Evolutionary conservation across 1,139 yeast species (phyloP).

Genomic region (Debaryomyces singareniensis): DNA sequence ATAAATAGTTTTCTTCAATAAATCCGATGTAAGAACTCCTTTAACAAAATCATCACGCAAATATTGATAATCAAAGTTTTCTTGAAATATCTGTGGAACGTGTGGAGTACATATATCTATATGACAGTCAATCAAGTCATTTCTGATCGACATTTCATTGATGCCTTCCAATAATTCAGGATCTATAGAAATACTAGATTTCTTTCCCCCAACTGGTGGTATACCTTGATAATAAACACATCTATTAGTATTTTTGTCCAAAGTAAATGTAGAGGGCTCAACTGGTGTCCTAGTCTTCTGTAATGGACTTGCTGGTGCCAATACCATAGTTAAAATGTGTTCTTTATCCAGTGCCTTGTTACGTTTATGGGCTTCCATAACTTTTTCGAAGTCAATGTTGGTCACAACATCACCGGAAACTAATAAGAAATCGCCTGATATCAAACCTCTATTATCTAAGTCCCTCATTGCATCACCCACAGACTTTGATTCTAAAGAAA

Average conservation of each 20-base stretch:
- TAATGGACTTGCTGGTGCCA: constrained; percentile 77
- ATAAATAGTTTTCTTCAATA: constrained; percentile 84
- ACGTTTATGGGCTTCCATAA: constrained; percentile 65
- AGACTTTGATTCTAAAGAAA: constrained; percentile 83
- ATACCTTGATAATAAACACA: constrained; percentile 80
- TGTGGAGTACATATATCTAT: constrained; percentile 93
- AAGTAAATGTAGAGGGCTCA: constrained; percentile 79
- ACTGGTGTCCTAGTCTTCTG: constrained; percentile 76
- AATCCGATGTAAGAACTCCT: constrained; percentile 87
- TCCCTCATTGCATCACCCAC: constrained; percentile 98
- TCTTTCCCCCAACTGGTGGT: constrained; percentile 54
- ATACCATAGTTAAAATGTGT: constrained; percentile 89
- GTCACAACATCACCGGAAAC: constrained; percentile 94
- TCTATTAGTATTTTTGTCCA: constrained; percentile 66
- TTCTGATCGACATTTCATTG: constrained; percentile 73
- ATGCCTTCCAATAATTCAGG: constrained; percentile 77
- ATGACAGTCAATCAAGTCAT: constrained; percentile 92
- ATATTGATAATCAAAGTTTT: constrained; percentile 88
- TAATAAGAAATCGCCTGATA: constrained; percentile 81
- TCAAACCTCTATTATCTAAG: constrained; percentile 81
- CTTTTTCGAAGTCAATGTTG: constrained; percentile 73
- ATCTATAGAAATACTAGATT: constrained; percentile 61
- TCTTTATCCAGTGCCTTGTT: constrained; percentile 75
- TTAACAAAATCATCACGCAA: constrained; percentile 82
- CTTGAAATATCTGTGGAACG: constrained; percentile 93